phyloP scores from a whole-genome alignment of 805 yeast genomes.

The Hanseniaspora taiwanica region DNA sequence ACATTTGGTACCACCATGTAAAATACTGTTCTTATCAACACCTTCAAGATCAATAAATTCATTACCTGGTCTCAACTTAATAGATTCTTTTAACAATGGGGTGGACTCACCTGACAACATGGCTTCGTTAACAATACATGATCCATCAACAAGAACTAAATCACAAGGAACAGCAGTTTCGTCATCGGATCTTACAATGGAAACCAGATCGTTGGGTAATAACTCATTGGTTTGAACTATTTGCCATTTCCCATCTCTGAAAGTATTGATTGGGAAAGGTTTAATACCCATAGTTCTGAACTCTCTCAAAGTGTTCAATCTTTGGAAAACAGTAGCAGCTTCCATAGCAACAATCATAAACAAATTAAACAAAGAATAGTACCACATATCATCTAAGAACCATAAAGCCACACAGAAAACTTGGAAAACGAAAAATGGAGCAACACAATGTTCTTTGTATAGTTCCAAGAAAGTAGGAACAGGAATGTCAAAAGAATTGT shows the following conservation, averaged over 20 bases:
- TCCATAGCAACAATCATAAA: conserved; percentile 91
- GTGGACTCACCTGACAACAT: conserved; percentile 99
- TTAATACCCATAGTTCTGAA: conserved; percentile 95
- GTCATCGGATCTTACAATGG: conserved; percentile 77
- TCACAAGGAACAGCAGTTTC: conserved; percentile 94
- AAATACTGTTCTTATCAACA: conserved; percentile 72
- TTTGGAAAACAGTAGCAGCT: conserved; percentile 87
- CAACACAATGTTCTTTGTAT: conserved; percentile 94
- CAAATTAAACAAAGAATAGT: conserved; percentile 78
- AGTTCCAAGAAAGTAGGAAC: conserved; percentile 82
- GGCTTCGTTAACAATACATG: conserved; percentile 95
- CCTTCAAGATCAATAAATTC: conserved; percentile 67
- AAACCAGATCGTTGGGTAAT: conserved; percentile 85
- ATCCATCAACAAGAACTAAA: conserved; percentile 69
- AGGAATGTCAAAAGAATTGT: conserved; percentile 86
- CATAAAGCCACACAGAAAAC: conserved; percentile 89
- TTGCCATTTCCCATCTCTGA: conserved; percentile 59
- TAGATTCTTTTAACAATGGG: conserved; percentile 86
- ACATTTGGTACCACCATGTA: conserved; percentile 95
- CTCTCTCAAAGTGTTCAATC: conserved; percentile 87
- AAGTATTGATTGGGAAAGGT: conserved; percentile 69
- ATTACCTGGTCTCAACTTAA: conserved; percentile 62
- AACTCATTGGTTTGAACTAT: conserved; percentile 58
- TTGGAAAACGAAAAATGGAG: conserved; percentile 96
- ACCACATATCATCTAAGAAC: conserved; percentile 96